Evolutionary conservation across 106 monocot species (phyloP).

Genomic region (Phalaenopsis equestris): DNA sequence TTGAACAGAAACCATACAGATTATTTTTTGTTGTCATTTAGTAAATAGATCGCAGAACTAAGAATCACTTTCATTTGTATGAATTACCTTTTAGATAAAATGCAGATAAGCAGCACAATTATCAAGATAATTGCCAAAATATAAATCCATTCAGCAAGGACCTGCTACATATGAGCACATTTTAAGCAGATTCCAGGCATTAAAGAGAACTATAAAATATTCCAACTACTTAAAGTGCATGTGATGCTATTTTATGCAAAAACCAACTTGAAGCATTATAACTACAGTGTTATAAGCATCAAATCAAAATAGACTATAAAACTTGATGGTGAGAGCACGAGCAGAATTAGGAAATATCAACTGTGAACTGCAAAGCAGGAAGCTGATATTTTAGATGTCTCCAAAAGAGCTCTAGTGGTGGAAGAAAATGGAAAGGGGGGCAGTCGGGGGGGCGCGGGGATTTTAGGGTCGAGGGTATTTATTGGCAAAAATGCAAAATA

Average conservation of each 20-base stretch:
- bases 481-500: too few species aligned
- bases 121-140: constrained; percentile 20
- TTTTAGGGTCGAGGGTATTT: too few species aligned
- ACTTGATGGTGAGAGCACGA: not conserved
- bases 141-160: constrained; percentile 63
- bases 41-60: not conserved
- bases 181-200: not conserved
- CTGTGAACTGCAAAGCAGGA: not conserved
- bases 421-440: not conserved
- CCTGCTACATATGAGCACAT: constrained; percentile 21
- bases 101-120: constrained; percentile 34
- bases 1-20: constrained; percentile 2
- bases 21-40: constrained; percentile 4
- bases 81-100: constrained; percentile 51
- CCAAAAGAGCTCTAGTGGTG: not conserved
- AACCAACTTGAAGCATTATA: not conserved
- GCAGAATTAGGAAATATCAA: not conserved
- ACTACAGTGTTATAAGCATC: not conserved
- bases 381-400: not conserved
- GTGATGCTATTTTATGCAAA: not conserved
- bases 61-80: constrained; percentile 7
- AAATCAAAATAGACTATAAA: not conserved
- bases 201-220: not conserved
- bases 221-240: not conserved
- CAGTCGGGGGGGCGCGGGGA: too few species aligned